Base-by-base conservation (phyloP, 768 basidiomycete genomes). In the Boletus edulis region DNA sequence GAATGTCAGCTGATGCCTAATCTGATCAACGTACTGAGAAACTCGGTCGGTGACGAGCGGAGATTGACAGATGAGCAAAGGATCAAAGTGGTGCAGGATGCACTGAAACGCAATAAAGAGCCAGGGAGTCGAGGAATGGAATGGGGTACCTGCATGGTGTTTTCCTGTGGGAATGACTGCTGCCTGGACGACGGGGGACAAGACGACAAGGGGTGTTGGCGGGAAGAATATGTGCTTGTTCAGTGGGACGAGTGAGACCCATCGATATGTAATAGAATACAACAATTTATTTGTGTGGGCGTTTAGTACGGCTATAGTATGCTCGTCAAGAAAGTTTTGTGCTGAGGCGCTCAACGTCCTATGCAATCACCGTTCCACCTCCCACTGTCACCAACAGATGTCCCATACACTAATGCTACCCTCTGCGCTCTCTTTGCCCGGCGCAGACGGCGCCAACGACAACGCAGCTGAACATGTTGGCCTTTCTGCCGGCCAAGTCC, bases 1-100 rank as follows among this genome's bases (percentile, higher is more conserved):
- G 96, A 98, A 69, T 89, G 89, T 63, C 96, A 98, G 69, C 77
- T 98, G 50, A 96, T 95, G 85, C 96, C 96, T 2, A 92, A 94
- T 66, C 74, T 98, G 49, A 94, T 98, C 68, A 90, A 90, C 49
- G 73, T 91, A 14, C 75, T 97, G 14, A 75, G 78, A 48, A 66
- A 67, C 59, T 67, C 61, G 38, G 41, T 46, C 18, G 55, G 56
- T 35, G 64, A 64, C 46, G 60, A 61, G 37, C 71, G 67, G 59
- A 75, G 74, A 43, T 55, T 78, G 65, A 80, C 82, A 9, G 89
- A 91, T 43, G 87, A 84, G 63, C 85, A 91, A 68, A 76, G 90
- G 62, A 78, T 82, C 58, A 80, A 80, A 60, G 81, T 80, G 45
- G 75, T 93, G 10, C 79, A 84, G 63, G 69, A 74, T 38, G 75